Conservation (phyloP, 169 alveolate species). For the Cryptosporidium meleagridis region DNA sequence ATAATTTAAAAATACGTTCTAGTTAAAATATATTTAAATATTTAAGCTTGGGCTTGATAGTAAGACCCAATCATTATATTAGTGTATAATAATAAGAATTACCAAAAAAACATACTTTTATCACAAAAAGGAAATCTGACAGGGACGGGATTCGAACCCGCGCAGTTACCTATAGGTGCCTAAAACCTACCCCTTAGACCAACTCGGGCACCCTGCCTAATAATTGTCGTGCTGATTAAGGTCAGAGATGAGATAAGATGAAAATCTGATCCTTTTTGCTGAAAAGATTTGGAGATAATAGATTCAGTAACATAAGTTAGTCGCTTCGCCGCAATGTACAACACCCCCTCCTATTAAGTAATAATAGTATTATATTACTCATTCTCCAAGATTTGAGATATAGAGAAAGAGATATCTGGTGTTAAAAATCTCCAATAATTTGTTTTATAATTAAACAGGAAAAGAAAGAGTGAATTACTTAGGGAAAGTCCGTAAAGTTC, state of each 20-base stretch:
- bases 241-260: not conserved
- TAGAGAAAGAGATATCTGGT: constrained; percentile 13
- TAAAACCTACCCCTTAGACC: constrained; percentile 77
- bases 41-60: too few relatives aligned
- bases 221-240: not conserved
- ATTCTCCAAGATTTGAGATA: not conserved
- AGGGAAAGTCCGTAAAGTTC: constrained; percentile 5
- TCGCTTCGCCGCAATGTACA: too few relatives aligned
- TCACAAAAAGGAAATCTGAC: constrained; percentile 45
- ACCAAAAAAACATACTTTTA: too few relatives aligned
- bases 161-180: constrained; percentile 78
- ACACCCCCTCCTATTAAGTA: not conserved
- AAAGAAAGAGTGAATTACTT: constrained; percentile 45
- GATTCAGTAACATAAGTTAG: too few relatives aligned
- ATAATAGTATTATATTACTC: not conserved
- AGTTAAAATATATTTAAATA: too few relatives aligned
- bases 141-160: constrained; percentile 78
- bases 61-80: too few relatives aligned
- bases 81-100: too few relatives aligned
- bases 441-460: constrained; percentile 23
- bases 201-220: constrained; percentile 78
- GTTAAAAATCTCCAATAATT: constrained; percentile 42
- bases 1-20: too few relatives aligned
- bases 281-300: not conserved
- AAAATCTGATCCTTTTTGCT: not conserved